Evolutionary conservation across 73 alveolate genomes (phyloP), one percentile per base, ranked within the genome.

Genomic region (Uronychia binucleata): DNA sequence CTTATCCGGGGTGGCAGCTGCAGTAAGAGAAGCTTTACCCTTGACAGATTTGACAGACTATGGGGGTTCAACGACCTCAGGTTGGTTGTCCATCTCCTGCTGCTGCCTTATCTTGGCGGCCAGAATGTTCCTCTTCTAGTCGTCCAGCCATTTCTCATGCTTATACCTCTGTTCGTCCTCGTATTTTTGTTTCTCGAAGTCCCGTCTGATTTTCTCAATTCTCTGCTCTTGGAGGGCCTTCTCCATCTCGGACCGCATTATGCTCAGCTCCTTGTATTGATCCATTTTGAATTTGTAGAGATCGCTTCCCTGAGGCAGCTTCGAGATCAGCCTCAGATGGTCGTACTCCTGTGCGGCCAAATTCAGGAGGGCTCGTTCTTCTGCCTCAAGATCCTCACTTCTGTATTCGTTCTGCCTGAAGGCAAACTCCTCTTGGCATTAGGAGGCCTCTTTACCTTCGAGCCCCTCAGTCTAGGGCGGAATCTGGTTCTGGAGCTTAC

Each of bases 91-190:
- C 26, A 14, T 1, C 27, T 33, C 27, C 77, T 33, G 8, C 33
- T 80, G 85, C 76, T 86, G 67, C 59, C 93, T 77, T 31, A 94
- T 46, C 78, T 93, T 89, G 28, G 97, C 96, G n/a, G 91, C 97
- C 11, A 94, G 80, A 28, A 96, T 92, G 32, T 86, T 90, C 77
- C 96, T 84, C 85, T 93, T 96, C 46, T 92, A 82, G 58, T 96
- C 98, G 57, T 96, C 98, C 11, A 92, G 89, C 98, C 98, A 94
- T 75, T 79, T 90, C 85, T 96, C 97, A 87, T 94, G 96, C n/a
- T 96, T 94, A 78, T 84, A 92, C 31, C 91, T 75, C 82, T 96
- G 77, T 58, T 94, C 98, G 75, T 92, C 96, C 57, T 94, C 95
- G 77, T 93, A 94, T 86, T 94, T 94, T 75, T 94, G 95, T 84